Conservation (phyloP, 495 filamentous ascomycete genomes). For the Xylaria curta region DNA sequence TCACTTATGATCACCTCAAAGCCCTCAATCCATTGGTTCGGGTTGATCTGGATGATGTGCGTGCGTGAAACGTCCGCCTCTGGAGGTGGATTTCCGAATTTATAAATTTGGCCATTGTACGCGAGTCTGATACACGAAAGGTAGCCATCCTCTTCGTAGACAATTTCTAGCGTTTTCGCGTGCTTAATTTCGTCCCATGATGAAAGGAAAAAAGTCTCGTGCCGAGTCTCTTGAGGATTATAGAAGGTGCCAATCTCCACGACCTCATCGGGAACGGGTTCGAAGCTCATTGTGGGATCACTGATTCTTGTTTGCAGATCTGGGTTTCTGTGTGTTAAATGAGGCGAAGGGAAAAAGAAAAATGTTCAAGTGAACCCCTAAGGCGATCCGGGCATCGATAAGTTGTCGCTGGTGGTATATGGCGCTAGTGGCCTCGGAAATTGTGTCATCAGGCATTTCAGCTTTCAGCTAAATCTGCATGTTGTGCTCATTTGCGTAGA, state of each 20-base stretch:
- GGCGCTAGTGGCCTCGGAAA: background rate
- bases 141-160: constrained; percentile 15
- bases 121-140: constrained; percentile 6
- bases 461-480: constrained; percentile 12
- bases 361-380: background rate
- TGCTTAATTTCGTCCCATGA: constrained; percentile 5
- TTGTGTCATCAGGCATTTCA: background rate
- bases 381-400: background rate
- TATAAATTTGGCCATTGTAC: background rate
- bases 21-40: constrained; percentile 8
- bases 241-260: constrained; percentile 13
- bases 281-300: constrained; percentile 5
- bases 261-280: background rate
- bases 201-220: background rate
- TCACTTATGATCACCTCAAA: background rate
- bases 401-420: background rate
- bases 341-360: background rate
- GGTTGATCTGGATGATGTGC: background rate
- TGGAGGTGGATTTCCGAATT: constrained; percentile 6
- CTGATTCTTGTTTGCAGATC: background rate
- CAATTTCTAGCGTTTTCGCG: background rate
- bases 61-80: constrained; percentile 3
- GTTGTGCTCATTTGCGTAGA: background rate
- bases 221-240: background rate
- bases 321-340: background rate